Percentiles rank a stretch among this genome's conserved stretches.
These are phyloP conservation scores for Bullera alba DNA, from an alignment of 768 basidiomycete genomes.

Conservation along the genomic window DNA sequence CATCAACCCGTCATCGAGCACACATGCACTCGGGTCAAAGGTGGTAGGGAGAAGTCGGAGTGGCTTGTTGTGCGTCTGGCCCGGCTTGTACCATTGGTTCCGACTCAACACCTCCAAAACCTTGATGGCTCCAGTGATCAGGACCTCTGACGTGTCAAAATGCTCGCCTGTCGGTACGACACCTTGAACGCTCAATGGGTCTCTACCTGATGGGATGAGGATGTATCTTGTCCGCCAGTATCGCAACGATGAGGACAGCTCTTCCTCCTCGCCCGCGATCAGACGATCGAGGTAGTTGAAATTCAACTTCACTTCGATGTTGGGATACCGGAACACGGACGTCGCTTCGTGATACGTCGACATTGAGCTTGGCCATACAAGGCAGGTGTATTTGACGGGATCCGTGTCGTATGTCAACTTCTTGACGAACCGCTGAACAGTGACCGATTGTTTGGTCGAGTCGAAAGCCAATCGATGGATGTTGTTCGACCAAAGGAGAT, in stretches of 20 bases:
- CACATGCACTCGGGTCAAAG: slow-evolving; percentile 68
- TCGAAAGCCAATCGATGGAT: slow-evolving; percentile 88
- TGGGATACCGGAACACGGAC: slow-evolving; percentile 65
- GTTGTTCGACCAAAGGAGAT: slow-evolving; percentile 89
- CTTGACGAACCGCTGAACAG: slow-evolving; percentile 77
- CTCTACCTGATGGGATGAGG: slow-evolving; percentile 75
- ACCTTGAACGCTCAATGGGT: slow-evolving; percentile 48
- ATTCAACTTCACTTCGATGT: slow-evolving; percentile 37
- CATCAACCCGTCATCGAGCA: slow-evolving; percentile 71
- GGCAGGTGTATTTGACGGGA: slow-evolving; percentile 70
- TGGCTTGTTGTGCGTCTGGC: slow-evolving; percentile 50
- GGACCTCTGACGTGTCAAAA: slow-evolving; percentile 65
- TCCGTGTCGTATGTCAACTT: slow-evolving; percentile 52
- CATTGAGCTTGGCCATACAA: slow-evolving; percentile 89
- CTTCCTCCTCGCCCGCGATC: slow-evolving; percentile 39
- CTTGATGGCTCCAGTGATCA: slow-evolving; percentile 81
- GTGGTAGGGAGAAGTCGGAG: slow-evolving; percentile 78
- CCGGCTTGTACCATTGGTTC: slow-evolving; percentile 67
- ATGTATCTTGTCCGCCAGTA: slow-evolving; percentile 94
- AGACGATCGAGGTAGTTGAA: slow-evolving; percentile 45
- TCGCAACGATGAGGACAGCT: slow-evolving; percentile 60
- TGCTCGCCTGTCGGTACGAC: slow-evolving; percentile 58
- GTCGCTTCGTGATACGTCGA: slow-evolving; percentile 74
- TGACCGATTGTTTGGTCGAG: slow-evolving; percentile 66
- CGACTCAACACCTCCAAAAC: slow-evolving; percentile 81